A percentile compares a stretch with the other conserved stretches of the same genome.
Evolutionary conservation across 345 rosid genomes (phyloP).

Genomic region (Arabis hirsuta): DNA sequence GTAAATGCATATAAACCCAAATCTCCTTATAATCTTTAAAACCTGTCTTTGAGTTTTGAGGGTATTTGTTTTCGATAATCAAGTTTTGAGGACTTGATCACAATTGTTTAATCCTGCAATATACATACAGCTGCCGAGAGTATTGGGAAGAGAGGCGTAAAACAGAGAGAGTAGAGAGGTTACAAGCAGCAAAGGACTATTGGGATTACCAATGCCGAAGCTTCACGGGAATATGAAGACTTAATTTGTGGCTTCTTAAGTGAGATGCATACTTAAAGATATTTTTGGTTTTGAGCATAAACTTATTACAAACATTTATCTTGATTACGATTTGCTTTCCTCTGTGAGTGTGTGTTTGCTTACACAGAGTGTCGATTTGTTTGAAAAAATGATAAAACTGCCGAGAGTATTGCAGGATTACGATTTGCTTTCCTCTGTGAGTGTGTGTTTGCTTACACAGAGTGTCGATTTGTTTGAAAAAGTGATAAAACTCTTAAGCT

Average conservation of each 20-base stretch:
- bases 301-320: not conserved
- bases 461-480: conserved; percentile 11
- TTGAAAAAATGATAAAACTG: not conserved
- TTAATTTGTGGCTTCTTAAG: conserved; percentile 4
- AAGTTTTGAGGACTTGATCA: not conserved
- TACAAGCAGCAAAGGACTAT: conserved; percentile 73
- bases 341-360: conserved; percentile 12
- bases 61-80: not conserved
- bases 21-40: conserved; percentile 8
- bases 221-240: conserved; percentile 60
- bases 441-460: not conserved
- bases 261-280: not conserved
- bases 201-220: conserved; percentile 83
- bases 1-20: conserved; percentile 40
- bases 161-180: conserved; percentile 72
- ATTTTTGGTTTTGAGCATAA: conserved; percentile 25
- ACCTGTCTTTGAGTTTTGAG: not conserved
- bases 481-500: not conserved
- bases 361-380: conserved; percentile 1
- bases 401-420: no score
- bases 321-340: not conserved
- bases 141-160: conserved; percentile 76
- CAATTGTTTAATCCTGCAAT: not conserved
- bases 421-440: conserved; percentile 8
- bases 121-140: conserved; percentile 59